Evolutionary conservation across 2,329 filamentous ascomycete genomes (phyloP).

Genomic region (Xylaria digitata): DNA sequence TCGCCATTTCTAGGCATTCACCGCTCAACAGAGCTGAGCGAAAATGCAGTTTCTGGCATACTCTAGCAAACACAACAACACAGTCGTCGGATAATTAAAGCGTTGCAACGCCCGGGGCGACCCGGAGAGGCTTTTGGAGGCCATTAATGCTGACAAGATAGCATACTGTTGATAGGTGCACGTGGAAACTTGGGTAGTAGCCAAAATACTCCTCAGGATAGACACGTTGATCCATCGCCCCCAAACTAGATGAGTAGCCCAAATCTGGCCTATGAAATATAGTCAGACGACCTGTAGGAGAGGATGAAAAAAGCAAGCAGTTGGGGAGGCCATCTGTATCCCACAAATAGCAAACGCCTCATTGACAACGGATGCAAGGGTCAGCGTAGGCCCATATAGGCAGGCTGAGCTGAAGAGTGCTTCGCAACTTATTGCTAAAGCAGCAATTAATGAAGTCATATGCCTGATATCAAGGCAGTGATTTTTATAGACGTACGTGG

Average conservation of each 20-base stretch:
- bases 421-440: not conserved
- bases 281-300: not conserved
- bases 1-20: slow-evolving; percentile 5
- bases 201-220: not conserved
- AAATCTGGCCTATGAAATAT: not conserved
- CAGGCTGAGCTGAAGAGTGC: slow-evolving; percentile 10
- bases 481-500: too few species aligned
- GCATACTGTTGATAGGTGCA: slow-evolving; percentile 9
- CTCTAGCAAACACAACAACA: slow-evolving; percentile 2
- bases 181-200: not conserved
- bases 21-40: not conserved
- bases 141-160: not conserved
- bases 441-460: not conserved
- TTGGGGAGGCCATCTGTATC: not conserved
- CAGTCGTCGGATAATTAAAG: not conserved
- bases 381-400: not conserved
- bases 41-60: not conserved
- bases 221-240: slow-evolving; percentile 2
- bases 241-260: too few species aligned
- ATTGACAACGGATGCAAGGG: not conserved
- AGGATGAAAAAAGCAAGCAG: not conserved
- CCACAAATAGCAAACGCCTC: slow-evolving; percentile 2
- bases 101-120: not conserved
- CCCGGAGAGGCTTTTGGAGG: not conserved
- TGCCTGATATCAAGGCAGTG: too few species aligned